These are phyloP conservation scores for Gastrolobium bilobum DNA, from an alignment of 306 rosid genomes.

Conservation along the genomic window DNA sequence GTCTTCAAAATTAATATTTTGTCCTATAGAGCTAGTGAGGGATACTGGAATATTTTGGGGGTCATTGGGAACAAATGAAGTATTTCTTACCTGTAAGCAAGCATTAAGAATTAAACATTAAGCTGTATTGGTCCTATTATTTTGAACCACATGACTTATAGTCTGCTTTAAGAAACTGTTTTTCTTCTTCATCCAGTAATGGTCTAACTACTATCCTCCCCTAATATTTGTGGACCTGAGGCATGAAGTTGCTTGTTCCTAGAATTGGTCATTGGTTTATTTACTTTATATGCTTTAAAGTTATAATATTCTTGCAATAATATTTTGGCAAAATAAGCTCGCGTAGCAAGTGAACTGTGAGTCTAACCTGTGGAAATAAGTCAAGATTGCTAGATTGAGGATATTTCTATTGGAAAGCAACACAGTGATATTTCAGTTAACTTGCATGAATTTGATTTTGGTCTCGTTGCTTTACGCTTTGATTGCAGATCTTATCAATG, in stretches of 20 bases:
- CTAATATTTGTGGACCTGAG: constrained; percentile 34
- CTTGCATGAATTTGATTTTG: constrained; percentile 42
- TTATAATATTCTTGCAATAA: constrained; percentile 22
- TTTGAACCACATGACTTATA: constrained; percentile 31
- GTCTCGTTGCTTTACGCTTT: constrained; percentile 43
- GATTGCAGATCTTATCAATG: constrained; percentile 89
- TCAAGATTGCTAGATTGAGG: constrained; percentile 23
- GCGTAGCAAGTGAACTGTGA: constrained; percentile 6
- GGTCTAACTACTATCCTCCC: constrained; percentile 19
- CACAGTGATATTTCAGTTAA: constrained; percentile 32
- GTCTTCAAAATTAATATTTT: constrained; percentile 29
- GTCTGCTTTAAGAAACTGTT: background rate
- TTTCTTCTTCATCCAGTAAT: background rate
- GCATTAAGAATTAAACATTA: constrained; percentile 13
- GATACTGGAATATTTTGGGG: constrained; percentile 21
- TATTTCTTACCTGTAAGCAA: constrained; percentile 36
- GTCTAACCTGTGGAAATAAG: constrained; percentile 10
- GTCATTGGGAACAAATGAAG: constrained; percentile 15
- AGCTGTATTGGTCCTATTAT: constrained; percentile 2
- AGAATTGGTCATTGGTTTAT: constrained; percentile 24
- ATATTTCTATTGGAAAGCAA: constrained; percentile 4
- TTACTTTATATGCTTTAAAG: constrained; percentile 2
- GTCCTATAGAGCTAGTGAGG: constrained; percentile 17
- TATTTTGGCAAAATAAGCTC: constrained; percentile 24
- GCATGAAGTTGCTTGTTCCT: background rate